These are phyloP conservation scores for Aspergillus hortae DNA, from an alignment of 2,329 filamentous ascomycete genomes.

Conservation along the genomic window DNA sequence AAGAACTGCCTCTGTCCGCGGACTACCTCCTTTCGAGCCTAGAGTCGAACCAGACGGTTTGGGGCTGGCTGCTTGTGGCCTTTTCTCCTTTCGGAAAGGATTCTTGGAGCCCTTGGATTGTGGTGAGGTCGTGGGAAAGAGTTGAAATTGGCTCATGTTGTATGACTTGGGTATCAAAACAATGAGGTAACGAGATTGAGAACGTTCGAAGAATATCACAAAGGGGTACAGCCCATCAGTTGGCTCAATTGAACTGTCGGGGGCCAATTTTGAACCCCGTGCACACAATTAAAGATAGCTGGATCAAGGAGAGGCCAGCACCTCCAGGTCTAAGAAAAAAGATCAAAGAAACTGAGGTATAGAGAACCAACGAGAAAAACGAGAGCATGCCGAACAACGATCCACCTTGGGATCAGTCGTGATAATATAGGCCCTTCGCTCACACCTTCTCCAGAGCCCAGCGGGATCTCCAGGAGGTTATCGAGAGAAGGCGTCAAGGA, in stretches of 20 bases:
- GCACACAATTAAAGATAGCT: neutral
- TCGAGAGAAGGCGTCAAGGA: constrained; percentile 14
- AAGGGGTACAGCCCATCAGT: neutral
- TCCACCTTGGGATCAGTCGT: neutral
- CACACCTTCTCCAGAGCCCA: constrained; percentile 6
- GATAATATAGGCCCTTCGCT: constrained; percentile 9
- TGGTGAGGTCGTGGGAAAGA: constrained; percentile 38
- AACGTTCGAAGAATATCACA: neutral
- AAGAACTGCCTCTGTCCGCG: constrained; percentile 33
- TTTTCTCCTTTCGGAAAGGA: constrained; percentile 29
- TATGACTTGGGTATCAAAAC: neutral
- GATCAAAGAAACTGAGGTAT: neutral
- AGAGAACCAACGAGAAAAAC: neutral
- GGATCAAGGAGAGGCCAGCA: neutral
- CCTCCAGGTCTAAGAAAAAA: neutral
- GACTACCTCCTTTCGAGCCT: constrained; percentile 26
- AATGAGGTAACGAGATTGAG: neutral
- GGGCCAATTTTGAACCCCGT: neutral
- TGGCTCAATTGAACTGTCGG: neutral
- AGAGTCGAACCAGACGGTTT: no score
- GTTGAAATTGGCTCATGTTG: constrained; percentile 37
- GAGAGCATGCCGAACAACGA: neutral
- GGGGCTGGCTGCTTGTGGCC: constrained; percentile 20
- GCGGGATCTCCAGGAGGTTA: constrained; percentile 4
- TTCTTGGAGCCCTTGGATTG: constrained; percentile 28